phyloP scores from a whole-genome alignment of 495 filamentous ascomycete genomes.

The Penicillium tannophilum region DNA sequence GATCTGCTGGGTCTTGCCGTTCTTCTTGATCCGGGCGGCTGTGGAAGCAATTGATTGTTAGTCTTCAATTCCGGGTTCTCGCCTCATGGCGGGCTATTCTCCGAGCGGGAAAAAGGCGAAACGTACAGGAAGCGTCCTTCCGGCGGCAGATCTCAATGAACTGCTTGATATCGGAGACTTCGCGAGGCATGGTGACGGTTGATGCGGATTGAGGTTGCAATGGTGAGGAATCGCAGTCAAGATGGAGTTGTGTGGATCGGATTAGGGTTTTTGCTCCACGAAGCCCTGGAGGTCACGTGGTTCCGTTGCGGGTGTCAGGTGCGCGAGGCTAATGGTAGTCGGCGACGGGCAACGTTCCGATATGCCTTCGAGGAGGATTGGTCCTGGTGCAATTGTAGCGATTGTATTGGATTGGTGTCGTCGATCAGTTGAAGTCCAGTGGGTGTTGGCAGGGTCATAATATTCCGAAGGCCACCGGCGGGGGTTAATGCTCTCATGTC shows the following conservation, averaged over 20 bases:
- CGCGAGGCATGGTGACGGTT: constrained; percentile 80
- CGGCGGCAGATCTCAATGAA: constrained; percentile 99
- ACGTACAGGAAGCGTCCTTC: constrained; percentile 95
- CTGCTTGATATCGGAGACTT: constrained; percentile 99
- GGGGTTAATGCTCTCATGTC: constrained; percentile 9
- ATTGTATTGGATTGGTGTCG: neutral
- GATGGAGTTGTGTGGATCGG: constrained; percentile 34
- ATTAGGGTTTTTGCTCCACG: constrained; percentile 31
- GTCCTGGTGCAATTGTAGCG: neutral
- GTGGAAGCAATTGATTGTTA: constrained; percentile 22
- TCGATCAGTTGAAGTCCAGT: neutral
- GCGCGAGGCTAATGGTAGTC: constrained; percentile 5
- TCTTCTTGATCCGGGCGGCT: constrained; percentile 99
- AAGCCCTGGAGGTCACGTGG: constrained; percentile 30
- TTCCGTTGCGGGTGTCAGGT: neutral
- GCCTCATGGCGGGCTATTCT: neutral
- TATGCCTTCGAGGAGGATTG: neutral
- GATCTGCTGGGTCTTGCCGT: constrained; percentile 79
- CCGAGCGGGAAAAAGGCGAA: constrained; percentile 2
- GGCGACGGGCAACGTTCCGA: constrained; percentile 7
- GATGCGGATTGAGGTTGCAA: constrained; percentile 27
- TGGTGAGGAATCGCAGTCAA: constrained; percentile 20
- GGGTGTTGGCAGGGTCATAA: constrained; percentile 1
- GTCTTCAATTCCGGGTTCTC: constrained; percentile 12
- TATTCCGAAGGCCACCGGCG: constrained; percentile 5